Base-by-base conservation (phyloP, 768 basidiomycete species). In the Lactarius tabidus region DNA sequence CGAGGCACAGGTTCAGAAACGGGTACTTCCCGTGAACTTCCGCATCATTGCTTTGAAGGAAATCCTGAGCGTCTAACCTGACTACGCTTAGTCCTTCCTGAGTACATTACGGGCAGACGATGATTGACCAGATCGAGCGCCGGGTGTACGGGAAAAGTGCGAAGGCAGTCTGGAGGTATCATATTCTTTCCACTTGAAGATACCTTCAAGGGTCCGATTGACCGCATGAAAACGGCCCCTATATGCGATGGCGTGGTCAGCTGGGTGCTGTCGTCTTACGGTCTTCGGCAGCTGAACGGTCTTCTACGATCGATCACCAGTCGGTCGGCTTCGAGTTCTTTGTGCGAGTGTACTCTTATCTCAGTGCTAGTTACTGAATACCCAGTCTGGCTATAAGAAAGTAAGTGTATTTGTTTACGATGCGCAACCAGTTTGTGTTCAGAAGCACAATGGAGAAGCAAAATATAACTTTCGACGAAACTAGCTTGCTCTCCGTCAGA, bases 251-350 rank as follows among this genome's bases (percentile, higher is more conserved):
- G 81, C 38, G 64, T 89, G 3, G 33, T 33, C 33, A 33, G 89
- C 17, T 83, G 79, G 1, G 68, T 87, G 20, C 80, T 84, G 20
- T 88, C 88, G 4, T 74, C 75, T 9, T 85, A 76, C 72, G 88
- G 89, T 33, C 33, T 8, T 33, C 33, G 33, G 81, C 6, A 53
- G 75, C 10, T 83, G 83, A 82, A 82, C 82, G 1, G 70, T 78
- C 7, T 75, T 77, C 31, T 82, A 83, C 57, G 80, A 84, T n/a
- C 55, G n/a, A 58, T 2, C 74, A 77, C 39, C 82, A 0, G 76
- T 84, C 48, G 82, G 82, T 82, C 51, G 23, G 74, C 67, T n/a
- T 12, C n/a, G 23, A n/a, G 20, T 20, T 12, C 20, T 26, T 45
- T 15, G 17, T 12, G 4, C 41, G 6, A 4, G n/a, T 31, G 33